phyloP scores from a whole-genome alignment of 2,329 filamentous ascomycete species.

The Aspergillus thermomutatus region DNA sequence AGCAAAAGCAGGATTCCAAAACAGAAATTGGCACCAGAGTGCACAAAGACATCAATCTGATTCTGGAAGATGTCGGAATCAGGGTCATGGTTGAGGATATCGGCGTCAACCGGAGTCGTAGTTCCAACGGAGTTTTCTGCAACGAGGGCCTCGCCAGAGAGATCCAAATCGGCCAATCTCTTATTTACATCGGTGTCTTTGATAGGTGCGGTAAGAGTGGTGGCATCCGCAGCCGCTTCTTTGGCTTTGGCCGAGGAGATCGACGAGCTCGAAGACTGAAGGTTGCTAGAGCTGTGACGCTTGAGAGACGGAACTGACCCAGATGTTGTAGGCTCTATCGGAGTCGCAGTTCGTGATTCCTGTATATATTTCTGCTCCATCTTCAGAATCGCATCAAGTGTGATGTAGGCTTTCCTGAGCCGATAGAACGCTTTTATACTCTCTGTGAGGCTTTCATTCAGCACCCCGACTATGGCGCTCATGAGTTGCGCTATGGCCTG shows the following conservation, averaged over 20 bases:
- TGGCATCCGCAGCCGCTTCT: constrained; percentile 10
- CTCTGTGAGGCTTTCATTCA: constrained; percentile 91
- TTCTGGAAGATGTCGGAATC: constrained; percentile 67
- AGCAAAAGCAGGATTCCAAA: constrained; percentile 82
- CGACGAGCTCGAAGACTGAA: constrained; percentile 4
- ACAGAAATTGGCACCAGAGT: constrained; percentile 84
- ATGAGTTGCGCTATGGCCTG: constrained; percentile 85
- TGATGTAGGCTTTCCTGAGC: constrained; percentile 80
- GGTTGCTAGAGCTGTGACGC: constrained; percentile 2
- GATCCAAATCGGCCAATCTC: constrained; percentile 22
- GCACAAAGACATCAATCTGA: constrained; percentile 80
- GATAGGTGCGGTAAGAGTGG: constrained; percentile 3
- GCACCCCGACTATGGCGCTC: constrained; percentile 79
- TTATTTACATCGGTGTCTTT: constrained; percentile 17
- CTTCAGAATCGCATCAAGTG: constrained; percentile 74
- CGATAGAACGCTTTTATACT: constrained; percentile 91
- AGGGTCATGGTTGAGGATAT: constrained; percentile 46
- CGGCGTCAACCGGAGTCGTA: constrained; percentile 21
- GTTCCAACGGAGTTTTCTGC: constrained; percentile 18
- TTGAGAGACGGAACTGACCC: constrained; percentile 9
- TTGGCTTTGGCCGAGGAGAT: constrained; percentile 13
- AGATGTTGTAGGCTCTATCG: not conserved
- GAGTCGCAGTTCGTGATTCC: constrained; percentile 11
- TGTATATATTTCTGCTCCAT: constrained; percentile 63
- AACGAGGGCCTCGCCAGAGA: constrained; percentile 15